Conservation (phyloP, 805 yeast species). For the Torulaspora delbrueckii region DNA sequence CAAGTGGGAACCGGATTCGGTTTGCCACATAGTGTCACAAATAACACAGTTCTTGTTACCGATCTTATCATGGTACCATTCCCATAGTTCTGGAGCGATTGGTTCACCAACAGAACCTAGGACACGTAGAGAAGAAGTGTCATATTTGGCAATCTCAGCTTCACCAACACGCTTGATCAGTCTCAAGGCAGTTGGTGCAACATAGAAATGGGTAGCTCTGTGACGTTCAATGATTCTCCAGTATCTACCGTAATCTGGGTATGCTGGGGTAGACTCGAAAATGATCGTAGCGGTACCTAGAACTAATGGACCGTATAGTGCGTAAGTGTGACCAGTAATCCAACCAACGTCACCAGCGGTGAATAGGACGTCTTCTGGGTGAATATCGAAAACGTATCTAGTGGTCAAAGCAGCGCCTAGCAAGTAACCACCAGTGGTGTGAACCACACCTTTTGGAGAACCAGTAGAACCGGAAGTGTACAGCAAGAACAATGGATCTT, state of each 20-base stretch:
- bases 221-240: conserved; percentile 94
- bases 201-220: conserved; percentile 92
- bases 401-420: conserved; percentile 90
- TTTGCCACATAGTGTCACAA: conserved; percentile 98
- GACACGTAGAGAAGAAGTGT: conserved; percentile 80
- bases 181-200: conserved; percentile 97
- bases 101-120: conserved; percentile 99
- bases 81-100: conserved; percentile 96
- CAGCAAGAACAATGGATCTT: conserved; percentile 91
- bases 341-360: conserved; percentile 99
- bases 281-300: conserved; percentile 88
- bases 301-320: conserved; percentile 86
- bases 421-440: conserved; percentile 89
- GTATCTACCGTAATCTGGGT: conserved; percentile 90
- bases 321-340: conserved; percentile 98
- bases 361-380: conserved; percentile 79
- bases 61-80: conserved; percentile 91
- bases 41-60: conserved; percentile 88
- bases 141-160: conserved; percentile 71
- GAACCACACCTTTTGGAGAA: conserved; percentile 96
- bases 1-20: conserved; percentile 94
- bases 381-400: conserved; percentile 89
- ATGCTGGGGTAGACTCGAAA: conserved; percentile 97
- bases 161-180: conserved; percentile 88
- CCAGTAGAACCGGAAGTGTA: conserved; percentile 99